Evolutionary conservation across 2,329 filamentous ascomycete genomes (phyloP).

Genomic region (Neurospora sp.): DNA sequence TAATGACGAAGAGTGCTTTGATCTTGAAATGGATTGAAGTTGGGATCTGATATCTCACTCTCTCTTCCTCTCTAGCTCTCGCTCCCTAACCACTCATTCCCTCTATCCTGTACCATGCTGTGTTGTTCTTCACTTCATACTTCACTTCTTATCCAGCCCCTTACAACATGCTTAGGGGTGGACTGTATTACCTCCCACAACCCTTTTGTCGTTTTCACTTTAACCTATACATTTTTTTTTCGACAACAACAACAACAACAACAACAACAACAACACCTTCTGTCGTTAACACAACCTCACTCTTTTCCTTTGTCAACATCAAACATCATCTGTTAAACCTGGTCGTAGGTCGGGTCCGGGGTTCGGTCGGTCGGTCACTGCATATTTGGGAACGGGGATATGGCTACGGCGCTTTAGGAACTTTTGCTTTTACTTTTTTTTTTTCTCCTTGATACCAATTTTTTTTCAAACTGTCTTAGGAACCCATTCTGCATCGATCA

Average conservation of each 20-base stretch:
- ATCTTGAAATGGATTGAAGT: constrained; percentile 10
- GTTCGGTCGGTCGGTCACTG: background rate
- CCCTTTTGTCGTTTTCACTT: background rate
- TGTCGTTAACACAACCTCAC: background rate
- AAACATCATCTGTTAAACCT: background rate
- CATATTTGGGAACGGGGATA: background rate
- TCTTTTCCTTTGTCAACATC: background rate
- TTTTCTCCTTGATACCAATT: background rate
- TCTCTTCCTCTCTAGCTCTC: background rate
- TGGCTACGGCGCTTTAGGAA: background rate
- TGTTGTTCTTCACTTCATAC: background rate
- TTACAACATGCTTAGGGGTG: background rate
- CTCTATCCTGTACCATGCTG: background rate
- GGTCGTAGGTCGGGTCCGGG: background rate
- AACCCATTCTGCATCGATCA: background rate
- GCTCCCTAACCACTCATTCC: background rate
- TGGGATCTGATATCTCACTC: background rate
- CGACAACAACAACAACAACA: background rate
- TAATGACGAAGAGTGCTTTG: constrained; percentile 20
- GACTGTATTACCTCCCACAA: background rate
- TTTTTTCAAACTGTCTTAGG: background rate
- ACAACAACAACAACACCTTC: background rate
- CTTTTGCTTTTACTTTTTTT: background rate
- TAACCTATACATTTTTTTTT: background rate
- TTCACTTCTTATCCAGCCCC: background rate